Conservation (phyloP, 129 eudicot species). For the Flaveria trinervia region DNA sequence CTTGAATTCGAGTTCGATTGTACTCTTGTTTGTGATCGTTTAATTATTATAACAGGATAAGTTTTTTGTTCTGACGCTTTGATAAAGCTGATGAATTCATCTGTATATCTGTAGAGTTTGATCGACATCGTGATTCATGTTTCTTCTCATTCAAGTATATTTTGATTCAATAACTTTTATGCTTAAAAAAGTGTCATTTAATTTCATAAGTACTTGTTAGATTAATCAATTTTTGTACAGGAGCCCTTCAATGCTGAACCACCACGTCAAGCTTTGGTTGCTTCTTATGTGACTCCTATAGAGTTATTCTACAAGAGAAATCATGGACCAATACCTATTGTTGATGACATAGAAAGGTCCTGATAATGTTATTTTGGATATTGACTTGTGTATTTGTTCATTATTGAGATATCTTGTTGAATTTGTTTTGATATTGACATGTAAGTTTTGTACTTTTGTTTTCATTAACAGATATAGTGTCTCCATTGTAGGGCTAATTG, state of each 20-base stretch:
- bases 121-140: neutral
- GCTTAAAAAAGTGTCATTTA: neutral
- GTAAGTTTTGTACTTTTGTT: conserved; percentile 12
- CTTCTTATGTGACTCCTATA: conserved; percentile 88
- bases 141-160: neutral
- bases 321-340: conserved; percentile 88
- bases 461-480: conserved; percentile 57
- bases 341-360: conserved; percentile 82
- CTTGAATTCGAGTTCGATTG: neutral
- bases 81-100: neutral
- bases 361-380: neutral
- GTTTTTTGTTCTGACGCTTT: neutral
- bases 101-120: neutral
- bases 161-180: neutral
- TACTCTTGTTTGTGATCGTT: conserved; percentile 9
- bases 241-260: conserved; percentile 98
- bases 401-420: conserved; percentile 4
- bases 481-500: conserved; percentile 56
- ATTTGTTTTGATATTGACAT: conserved; percentile 1
- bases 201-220: neutral
- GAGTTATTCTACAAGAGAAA: conserved; percentile 89
- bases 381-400: conserved; percentile 14
- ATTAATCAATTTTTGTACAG: conserved; percentile 45
- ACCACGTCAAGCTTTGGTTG: conserved; percentile 68
- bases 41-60: neutral